Percentiles rank a stretch among this genome's conserved stretches.
Evolutionary conservation across 371 early-diverging fungal species (phyloP).

Genomic region (Choanephora cucurbitarum): DNA sequence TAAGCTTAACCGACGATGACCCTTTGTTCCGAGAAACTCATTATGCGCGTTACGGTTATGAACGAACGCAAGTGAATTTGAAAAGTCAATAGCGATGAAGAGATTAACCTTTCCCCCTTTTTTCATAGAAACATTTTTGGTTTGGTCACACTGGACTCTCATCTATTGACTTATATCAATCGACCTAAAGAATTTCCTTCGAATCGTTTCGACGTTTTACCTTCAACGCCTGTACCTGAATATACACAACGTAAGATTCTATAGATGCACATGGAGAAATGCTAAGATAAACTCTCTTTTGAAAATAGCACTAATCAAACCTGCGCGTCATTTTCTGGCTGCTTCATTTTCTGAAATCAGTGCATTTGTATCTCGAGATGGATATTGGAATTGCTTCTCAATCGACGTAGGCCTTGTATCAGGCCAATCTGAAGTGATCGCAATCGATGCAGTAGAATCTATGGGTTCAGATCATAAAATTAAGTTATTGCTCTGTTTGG

Average conservation of each 20-base stretch:
- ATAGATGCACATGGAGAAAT: no score
- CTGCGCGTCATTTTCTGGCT: slow-evolving; percentile 42
- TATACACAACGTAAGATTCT: slow-evolving; percentile 27
- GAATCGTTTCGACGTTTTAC: slow-evolving; percentile 35
- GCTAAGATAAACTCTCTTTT: no score
- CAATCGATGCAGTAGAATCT: slow-evolving; percentile 46
- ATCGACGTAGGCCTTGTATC: slow-evolving; percentile 41
- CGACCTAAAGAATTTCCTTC: slow-evolving; percentile 50
- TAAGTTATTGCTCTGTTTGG: slow-evolving; percentile 32
- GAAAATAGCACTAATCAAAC: slow-evolving; percentile 26
- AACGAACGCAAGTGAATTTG: slow-evolving; percentile 53
- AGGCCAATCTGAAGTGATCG: slow-evolving; percentile 45
- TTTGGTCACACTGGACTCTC: slow-evolving; percentile 35
- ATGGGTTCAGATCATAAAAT: slow-evolving; percentile 14
- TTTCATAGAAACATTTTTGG: slow-evolving; percentile 49
- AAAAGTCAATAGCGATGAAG: no score
- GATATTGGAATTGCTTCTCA: slow-evolving; percentile 49
- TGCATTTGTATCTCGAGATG: slow-evolving; percentile 46
- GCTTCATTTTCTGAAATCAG: slow-evolving; percentile 48
- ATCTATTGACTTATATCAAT: slow-evolving; percentile 40
- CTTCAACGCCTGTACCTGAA: slow-evolving; percentile 20
- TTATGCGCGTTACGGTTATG: slow-evolving; percentile 50
- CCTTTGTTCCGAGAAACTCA: slow-evolving; percentile 48
- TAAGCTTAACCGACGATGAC: slow-evolving; percentile 26
- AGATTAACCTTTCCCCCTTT: not conserved